Evolutionary conservation across 305 asterid species (phyloP).

Genomic region (Fraxinus sp.): DNA sequence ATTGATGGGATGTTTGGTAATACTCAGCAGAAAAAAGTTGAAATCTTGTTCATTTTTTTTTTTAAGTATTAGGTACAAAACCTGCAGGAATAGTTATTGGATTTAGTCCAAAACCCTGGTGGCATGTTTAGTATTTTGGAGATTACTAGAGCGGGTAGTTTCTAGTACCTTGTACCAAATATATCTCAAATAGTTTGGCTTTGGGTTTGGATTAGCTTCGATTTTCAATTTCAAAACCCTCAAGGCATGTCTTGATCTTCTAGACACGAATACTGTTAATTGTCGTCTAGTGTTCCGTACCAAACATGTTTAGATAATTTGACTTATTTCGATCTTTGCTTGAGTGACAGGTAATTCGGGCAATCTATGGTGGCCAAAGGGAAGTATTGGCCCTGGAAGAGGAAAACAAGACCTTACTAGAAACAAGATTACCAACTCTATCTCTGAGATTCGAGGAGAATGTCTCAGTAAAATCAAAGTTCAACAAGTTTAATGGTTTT

Average conservation of each 20-base stretch:
- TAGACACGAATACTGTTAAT: neutral
- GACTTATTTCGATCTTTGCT: neutral
- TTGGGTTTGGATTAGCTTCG: too few relatives aligned
- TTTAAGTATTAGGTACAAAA: neutral
- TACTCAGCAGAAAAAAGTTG: neutral
- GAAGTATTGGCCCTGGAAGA: conserved; percentile 53
- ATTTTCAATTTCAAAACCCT: neutral
- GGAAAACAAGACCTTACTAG: conserved; percentile 58
- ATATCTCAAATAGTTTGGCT: too few relatives aligned
- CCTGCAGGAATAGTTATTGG: neutral
- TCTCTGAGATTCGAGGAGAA: conserved; percentile 51
- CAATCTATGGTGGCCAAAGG: conserved; percentile 58
- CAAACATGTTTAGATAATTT: neutral
- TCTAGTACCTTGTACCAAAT: too few relatives aligned
- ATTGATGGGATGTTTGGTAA: neutral
- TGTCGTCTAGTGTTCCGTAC: neutral
- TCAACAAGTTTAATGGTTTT: conserved; percentile 66
- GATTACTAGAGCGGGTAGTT: too few relatives aligned
- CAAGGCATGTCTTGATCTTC: neutral
- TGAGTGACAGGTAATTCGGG: conserved; percentile 48
- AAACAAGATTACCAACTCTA: conserved; percentile 45
- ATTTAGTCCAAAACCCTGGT: neutral
- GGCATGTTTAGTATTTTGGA: neutral
- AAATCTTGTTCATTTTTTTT: neutral
- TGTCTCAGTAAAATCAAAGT: conserved; percentile 46